Conservation (phyloP, 768 basidiomycete genomes). For the Suillus tomentosus region DNA sequence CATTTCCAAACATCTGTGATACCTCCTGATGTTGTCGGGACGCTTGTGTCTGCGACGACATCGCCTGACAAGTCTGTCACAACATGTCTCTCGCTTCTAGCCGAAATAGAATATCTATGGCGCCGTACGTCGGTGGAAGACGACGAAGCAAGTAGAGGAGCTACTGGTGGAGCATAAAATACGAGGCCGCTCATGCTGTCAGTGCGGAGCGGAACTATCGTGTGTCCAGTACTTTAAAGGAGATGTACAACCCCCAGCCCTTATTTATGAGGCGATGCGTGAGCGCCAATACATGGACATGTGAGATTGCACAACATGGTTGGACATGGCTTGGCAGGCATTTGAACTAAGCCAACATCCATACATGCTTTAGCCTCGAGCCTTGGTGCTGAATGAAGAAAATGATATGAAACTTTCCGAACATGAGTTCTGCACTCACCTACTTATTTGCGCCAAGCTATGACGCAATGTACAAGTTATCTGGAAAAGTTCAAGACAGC, state of each 20-base stretch:
- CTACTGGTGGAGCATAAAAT: conserved; percentile 8
- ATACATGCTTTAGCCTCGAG: conserved; percentile 3
- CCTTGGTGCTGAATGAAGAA: background rate
- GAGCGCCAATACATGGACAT: background rate
- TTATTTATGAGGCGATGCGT: background rate
- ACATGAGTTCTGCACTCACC: background rate
- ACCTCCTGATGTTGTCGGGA: conserved; percentile 2
- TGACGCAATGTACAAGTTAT: background rate
- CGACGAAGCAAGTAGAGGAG: background rate
- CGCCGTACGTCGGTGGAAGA: background rate
- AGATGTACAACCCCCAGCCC: background rate
- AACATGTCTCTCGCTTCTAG: background rate
- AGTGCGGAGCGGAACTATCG: background rate
- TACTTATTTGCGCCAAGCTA: background rate
- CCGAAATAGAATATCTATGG: background rate
- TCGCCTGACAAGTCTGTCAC: background rate
- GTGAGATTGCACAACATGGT: background rate
- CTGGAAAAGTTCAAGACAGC: background rate
- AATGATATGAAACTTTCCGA: background rate
- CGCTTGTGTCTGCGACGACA: background rate
- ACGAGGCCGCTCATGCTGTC: conserved; percentile 1
- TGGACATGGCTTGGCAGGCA: background rate
- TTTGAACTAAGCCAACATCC: background rate
- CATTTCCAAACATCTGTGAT: conserved; percentile 15
- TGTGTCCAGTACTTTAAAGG: background rate